Base-by-base conservation (phyloP, 495 filamentous ascomycete genomes). In the Aspergillus haitiensis region DNA sequence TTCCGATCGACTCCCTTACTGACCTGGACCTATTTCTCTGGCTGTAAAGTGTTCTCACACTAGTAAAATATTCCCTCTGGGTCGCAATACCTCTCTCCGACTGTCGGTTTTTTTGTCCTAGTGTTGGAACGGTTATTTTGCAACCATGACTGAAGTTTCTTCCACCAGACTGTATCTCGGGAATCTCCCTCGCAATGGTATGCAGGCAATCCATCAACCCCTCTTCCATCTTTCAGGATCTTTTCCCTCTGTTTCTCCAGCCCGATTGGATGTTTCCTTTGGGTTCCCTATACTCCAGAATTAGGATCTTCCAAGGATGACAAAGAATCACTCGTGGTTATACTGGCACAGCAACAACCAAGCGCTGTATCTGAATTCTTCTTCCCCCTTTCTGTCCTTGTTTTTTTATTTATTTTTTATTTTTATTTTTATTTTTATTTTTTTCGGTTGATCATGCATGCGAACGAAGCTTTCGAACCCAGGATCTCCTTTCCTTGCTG, bases 171-270 rank as follows among this genome's bases (percentile, higher is more conserved):
- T 97, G 52, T 98, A 98, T 82, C 82, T 98, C 74, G 94, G 94
- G 72, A 98, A 98, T 76, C 87, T 98, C 72, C 94, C 95, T 71
- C 92, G 92, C 76, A 90, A 89, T 75, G 94, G 93, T 97, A 87
- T 81, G 92, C 78, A 78, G 64, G 68, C 72, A 27, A 68, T 64
- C 67, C 62, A 65, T 68, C 67, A 56, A 69, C 66, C 64, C 61
- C 70, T 68, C 59, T 64, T 27, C 21, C 21, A 27, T 27, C 56
- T 36, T 36, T 44, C 49, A 64, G 46, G 67, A 54, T 63, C 42
- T 55, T 56, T 37, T 45, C 62, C 37, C 58, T 39, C 49, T 44
- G 39, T 42, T 49, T 55, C 58, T 64, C 56, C 51, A 59, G 45
- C 58, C 44, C 54, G 52, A 59, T 58, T 56, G 63, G 58, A 68